Evolutionary conservation across 1,139 yeast species (phyloP).

Genomic region (Nakaseomyces bracarensis): DNA sequence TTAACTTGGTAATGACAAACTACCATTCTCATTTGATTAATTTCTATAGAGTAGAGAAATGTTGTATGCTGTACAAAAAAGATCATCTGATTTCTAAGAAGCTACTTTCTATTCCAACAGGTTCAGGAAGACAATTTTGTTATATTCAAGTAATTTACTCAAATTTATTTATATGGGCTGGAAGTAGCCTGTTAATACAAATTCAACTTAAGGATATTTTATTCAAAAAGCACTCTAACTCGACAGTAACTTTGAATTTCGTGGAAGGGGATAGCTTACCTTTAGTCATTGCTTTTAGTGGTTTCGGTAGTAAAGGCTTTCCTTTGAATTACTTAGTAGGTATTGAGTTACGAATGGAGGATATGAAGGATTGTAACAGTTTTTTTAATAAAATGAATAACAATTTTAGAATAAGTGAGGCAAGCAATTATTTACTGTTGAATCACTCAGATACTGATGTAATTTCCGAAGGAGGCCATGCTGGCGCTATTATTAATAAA

Average conservation of each 20-base stretch:
- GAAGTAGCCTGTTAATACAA: neutral
- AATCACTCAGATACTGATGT: slow-evolving; percentile 13
- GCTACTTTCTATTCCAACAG: neutral
- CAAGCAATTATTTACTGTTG: slow-evolving; percentile 17
- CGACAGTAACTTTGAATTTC: neutral
- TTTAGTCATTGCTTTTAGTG: slow-evolving; percentile 1
- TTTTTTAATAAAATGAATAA: slow-evolving; percentile 13
- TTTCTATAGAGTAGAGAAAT: neutral
- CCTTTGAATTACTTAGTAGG: slow-evolving; percentile 5
- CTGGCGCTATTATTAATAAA: too few species aligned
- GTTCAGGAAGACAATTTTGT: neutral
- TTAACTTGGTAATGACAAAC: neutral
- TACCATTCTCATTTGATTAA: neutral
- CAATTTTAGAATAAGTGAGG: slow-evolving; percentile 22
- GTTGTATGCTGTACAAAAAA: slow-evolving; percentile 1
- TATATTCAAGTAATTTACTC: neutral
- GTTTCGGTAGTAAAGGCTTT: neutral
- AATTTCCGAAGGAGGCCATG: slow-evolving; percentile 9
- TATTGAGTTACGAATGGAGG: slow-evolving; percentile 15
- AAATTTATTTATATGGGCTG: slow-evolving; percentile 3
- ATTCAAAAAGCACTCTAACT: neutral
- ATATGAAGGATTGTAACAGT: slow-evolving; percentile 7
- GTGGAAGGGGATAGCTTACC: slow-evolving; percentile 8
- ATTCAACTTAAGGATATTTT: neutral
- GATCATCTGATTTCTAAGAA: slow-evolving; percentile 1